phyloP scores from a whole-genome alignment of 1,284 basidiomycete genomes.

The Tremellales sp. region DNA sequence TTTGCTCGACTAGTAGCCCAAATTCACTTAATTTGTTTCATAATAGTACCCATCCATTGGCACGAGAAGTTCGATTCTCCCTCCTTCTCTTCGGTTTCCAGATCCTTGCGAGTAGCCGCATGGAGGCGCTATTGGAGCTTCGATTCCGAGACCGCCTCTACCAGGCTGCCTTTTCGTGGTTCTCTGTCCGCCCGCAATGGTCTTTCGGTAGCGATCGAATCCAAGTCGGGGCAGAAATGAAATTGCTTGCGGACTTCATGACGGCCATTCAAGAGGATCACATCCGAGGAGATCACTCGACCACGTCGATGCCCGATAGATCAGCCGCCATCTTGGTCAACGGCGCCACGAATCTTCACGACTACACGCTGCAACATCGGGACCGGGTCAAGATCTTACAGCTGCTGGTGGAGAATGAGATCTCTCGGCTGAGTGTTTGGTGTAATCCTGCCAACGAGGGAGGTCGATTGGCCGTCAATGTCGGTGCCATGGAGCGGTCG shows the following conservation, averaged over 20 bases:
- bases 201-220: slow-evolving; percentile 87
- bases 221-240: slow-evolving; percentile 84
- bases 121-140: slow-evolving; percentile 81
- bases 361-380: slow-evolving; percentile 59
- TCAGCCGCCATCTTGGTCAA: slow-evolving; percentile 49
- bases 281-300: slow-evolving; percentile 60
- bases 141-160: slow-evolving; percentile 74
- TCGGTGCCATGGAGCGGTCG: slow-evolving; percentile 50
- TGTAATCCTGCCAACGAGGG: slow-evolving; percentile 76
- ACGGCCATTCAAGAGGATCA: slow-evolving; percentile 70
- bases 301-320: slow-evolving; percentile 64
- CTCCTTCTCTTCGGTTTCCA: slow-evolving; percentile 92
- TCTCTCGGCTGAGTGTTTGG: slow-evolving; percentile 84
- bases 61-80: slow-evolving; percentile 83
- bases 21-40: neutral
- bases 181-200: slow-evolving; percentile 86
- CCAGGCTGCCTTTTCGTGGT: slow-evolving; percentile 82
- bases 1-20: neutral
- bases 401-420: slow-evolving; percentile 85
- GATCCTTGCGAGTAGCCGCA: slow-evolving; percentile 76
- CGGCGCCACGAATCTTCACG: slow-evolving; percentile 50
- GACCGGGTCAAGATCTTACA: slow-evolving; percentile 69
- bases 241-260: slow-evolving; percentile 78
- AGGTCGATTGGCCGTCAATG: slow-evolving; percentile 47
- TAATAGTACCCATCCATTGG: slow-evolving; percentile 79